Percentiles rank a stretch among this genome's conserved stretches.
Conservation (phyloP, 2,329 filamentous ascomycete species). For the Pseudogymnoascus sp. region DNA sequence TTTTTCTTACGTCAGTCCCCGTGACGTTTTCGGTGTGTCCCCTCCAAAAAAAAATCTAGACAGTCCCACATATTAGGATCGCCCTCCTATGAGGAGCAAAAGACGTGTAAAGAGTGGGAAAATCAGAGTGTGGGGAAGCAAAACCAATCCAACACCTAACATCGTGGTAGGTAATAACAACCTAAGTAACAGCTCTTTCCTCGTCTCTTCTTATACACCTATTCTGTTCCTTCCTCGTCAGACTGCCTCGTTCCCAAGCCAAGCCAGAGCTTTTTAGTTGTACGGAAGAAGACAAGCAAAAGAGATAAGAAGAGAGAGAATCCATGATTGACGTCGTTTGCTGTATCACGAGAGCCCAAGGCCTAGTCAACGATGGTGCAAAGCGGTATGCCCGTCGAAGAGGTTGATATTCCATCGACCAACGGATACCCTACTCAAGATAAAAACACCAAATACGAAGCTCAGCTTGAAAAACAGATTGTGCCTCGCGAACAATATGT, state of each 20-base stretch:
- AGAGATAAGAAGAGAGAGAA: background rate
- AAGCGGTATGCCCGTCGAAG: slow-evolving; percentile 1
- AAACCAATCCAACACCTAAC: background rate
- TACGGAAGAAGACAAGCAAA: background rate
- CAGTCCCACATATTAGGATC: slow-evolving; percentile 8
- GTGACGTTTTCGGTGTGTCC: slow-evolving; percentile 4
- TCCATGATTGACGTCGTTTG: background rate
- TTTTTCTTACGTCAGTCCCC: slow-evolving; percentile 9
- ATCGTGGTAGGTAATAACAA: background rate
- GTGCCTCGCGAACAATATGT: slow-evolving; percentile 4
- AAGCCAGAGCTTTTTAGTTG: background rate
- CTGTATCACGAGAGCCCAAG: slow-evolving; percentile 2
- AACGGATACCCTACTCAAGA: background rate
- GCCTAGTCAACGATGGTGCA: slow-evolving; percentile 7
- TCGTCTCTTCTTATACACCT: background rate
- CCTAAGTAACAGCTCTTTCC: background rate
- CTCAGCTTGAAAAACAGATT: background rate
- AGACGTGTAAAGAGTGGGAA: slow-evolving; percentile 7
- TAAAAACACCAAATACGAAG: background rate
- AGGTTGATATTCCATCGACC: background rate
- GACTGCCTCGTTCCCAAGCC: background rate
- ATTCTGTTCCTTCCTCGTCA: background rate
- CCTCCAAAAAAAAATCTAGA: background rate
- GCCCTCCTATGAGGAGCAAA: background rate
- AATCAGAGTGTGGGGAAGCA: slow-evolving; percentile 1